phyloP scores from a whole-genome alignment of 2,329 filamentous ascomycete genomes.

The Microcera coccophila region DNA sequence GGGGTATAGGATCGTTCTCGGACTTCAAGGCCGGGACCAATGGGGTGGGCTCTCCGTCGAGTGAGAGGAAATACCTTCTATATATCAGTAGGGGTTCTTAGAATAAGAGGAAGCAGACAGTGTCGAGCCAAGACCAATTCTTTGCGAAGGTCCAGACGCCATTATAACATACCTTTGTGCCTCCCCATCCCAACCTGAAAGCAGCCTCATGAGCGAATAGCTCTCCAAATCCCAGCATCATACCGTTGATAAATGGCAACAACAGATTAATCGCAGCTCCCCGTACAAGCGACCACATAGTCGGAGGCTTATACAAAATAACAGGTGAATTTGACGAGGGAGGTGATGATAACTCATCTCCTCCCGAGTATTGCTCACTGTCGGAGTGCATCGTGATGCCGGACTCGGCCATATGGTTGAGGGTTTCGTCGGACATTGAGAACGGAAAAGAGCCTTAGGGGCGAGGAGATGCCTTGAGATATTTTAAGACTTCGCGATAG shows the following conservation, averaged over 20 bases:
- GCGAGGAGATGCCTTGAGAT: neutral
- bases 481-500: neutral
- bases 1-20: conserved; percentile 58
- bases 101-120: neutral
- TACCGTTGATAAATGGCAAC: conserved; percentile 90
- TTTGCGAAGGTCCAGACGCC: neutral
- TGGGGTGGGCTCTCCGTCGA: conserved; percentile 59
- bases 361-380: conserved; percentile 74
- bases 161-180: conserved; percentile 69
- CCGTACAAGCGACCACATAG: conserved; percentile 77
- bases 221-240: conserved; percentile 98
- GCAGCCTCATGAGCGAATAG: conserved; percentile 94
- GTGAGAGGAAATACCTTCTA: conserved; percentile 54
- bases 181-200: conserved; percentile 87
- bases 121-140: neutral
- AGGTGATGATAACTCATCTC: conserved; percentile 59
- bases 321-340: conserved; percentile 63
- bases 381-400: conserved; percentile 76
- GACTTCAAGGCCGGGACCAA: conserved; percentile 81
- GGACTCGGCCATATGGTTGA: conserved; percentile 62
- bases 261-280: conserved; percentile 95
- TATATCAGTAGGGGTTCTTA: conserved; percentile 10
- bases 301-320: conserved; percentile 85
- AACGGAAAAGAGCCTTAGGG: conserved; percentile 2
- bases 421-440: conserved; percentile 47